Conservation (phyloP, 1,139 yeast species). For the Saccharomyces hybrid region DNA sequence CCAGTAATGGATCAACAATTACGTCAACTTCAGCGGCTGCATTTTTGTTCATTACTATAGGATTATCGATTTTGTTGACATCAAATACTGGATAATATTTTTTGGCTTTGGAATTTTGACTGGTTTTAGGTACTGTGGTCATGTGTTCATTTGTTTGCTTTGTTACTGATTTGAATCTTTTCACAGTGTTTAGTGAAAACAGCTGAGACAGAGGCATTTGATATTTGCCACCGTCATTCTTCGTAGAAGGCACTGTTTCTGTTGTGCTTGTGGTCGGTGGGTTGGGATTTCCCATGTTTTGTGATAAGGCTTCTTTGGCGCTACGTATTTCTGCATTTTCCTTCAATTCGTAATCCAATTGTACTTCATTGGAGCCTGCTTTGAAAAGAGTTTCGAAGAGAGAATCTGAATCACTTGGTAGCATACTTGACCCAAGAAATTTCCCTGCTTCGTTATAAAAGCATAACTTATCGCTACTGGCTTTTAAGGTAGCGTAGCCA, state of each 20-base stretch:
- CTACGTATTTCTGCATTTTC: slow-evolving; percentile 14
- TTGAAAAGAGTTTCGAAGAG: slow-evolving; percentile 39
- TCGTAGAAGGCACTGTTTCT: not conserved
- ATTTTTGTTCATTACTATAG: slow-evolving; percentile 42
- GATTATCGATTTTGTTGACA: slow-evolving; percentile 33
- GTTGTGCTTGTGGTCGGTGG: not conserved
- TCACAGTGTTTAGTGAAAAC: slow-evolving; percentile 9
- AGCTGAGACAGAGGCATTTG: slow-evolving; percentile 12
- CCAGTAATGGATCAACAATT: slow-evolving; percentile 60
- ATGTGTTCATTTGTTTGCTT: slow-evolving; percentile 8
- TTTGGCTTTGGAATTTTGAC: not conserved
- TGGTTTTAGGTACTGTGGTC: slow-evolving; percentile 2
- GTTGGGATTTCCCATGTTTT: not conserved
- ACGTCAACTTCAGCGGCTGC: slow-evolving; percentile 44
- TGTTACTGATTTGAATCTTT: slow-evolving; percentile 17
- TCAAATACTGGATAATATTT: slow-evolving; percentile 37
- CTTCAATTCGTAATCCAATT: slow-evolving; percentile 42
- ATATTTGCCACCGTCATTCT: not conserved
- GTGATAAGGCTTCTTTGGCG: not conserved
- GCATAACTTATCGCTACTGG: slow-evolving; percentile 10
- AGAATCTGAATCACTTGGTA: slow-evolving; percentile 19
- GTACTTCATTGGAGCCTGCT: slow-evolving; percentile 48
- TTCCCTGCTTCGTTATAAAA: slow-evolving; percentile 31
- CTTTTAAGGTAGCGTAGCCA: slow-evolving; percentile 44
- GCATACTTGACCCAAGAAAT: slow-evolving; percentile 21